Percentiles rank a stretch among this genome's conserved stretches.
Conservation (phyloP, 1,284 basidiomycete genomes). For the Ceratobasidium papillatum region DNA sequence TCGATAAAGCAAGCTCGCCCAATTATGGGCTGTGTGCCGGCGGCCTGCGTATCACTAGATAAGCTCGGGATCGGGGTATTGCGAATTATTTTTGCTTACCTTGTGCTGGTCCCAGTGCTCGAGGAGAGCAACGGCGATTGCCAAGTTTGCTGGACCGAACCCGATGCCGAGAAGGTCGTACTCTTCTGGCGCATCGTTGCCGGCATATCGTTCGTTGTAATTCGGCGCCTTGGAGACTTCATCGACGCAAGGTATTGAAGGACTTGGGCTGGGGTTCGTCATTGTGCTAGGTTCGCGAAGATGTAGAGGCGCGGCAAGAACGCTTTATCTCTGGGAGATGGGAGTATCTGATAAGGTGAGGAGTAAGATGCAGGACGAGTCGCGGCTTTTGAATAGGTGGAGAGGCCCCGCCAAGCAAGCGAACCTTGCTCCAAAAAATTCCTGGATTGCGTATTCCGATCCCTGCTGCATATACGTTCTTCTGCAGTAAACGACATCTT, state of each 20-base stretch:
- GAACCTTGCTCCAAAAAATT: constrained; percentile 37
- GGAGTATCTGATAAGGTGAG: constrained; percentile 21
- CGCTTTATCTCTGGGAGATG: constrained; percentile 24
- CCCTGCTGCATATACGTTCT: neutral
- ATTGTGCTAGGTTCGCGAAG: constrained; percentile 22
- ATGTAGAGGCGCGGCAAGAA: neutral
- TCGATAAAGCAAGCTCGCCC: constrained; percentile 62
- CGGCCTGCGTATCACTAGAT: neutral
- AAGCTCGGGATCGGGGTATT: constrained; percentile 4
- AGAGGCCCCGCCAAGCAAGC: constrained; percentile 12
- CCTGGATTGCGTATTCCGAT: constrained; percentile 26
- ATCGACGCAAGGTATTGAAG: constrained; percentile 24
- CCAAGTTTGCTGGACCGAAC: constrained; percentile 25
- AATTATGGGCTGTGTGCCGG: constrained; percentile 41
- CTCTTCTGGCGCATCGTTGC: constrained; percentile 5
- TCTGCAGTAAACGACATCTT: neutral
- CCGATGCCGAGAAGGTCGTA: constrained; percentile 32
- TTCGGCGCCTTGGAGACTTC: constrained; percentile 29
- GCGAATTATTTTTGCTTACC: neutral
- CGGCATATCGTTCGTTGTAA: constrained; percentile 32
- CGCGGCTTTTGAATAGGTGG: constrained; percentile 10
- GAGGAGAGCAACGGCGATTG: constrained; percentile 22
- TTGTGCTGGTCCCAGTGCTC: constrained; percentile 36
- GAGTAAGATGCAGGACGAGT: constrained; percentile 13
- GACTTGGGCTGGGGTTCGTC: neutral